phyloP scores from a whole-genome alignment of 73 alveolate species.

The Diophrys appendiculata region DNA sequence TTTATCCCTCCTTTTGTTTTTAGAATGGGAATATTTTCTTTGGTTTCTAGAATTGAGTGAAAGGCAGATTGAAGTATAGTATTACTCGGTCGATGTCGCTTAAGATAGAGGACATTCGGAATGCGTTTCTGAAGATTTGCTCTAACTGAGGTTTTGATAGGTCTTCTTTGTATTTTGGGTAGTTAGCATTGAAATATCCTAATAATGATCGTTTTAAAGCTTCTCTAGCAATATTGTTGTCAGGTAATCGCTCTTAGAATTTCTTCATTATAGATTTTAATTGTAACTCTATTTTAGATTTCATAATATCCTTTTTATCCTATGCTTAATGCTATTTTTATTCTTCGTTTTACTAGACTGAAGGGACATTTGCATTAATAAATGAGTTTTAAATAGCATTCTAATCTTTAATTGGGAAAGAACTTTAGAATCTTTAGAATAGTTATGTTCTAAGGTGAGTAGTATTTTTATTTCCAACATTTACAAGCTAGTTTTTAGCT shows the following conservation, averaged over 20 bases:
- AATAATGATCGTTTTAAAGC: slow-evolving; percentile 45
- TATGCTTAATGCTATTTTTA: not conserved
- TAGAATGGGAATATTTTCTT: slow-evolving; percentile 31
- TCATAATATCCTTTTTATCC: not conserved
- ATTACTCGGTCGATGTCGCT: slow-evolving; percentile 43
- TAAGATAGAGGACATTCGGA: slow-evolving; percentile 27
- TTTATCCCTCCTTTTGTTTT: slow-evolving; percentile 1
- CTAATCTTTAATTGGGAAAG: not conserved
- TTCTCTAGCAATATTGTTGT: slow-evolving; percentile 45
- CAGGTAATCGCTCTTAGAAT: slow-evolving; percentile 17
- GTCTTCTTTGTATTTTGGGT: slow-evolving; percentile 16
- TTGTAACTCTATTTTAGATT: slow-evolving; percentile 35
- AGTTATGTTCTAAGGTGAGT: slow-evolving; percentile 17
- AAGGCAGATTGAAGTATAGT: slow-evolving; percentile 57
- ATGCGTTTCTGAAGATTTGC: slow-evolving; percentile 25
- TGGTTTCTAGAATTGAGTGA: slow-evolving; percentile 21
- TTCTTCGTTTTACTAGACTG: not conserved
- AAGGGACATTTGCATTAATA: slow-evolving; percentile 1
- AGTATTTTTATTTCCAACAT: not conserved
- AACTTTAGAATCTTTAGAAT: not conserved
- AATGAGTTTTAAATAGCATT: not conserved
- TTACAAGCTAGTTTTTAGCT: not conserved
- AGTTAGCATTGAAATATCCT: slow-evolving; percentile 54
- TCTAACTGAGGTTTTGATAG: slow-evolving; percentile 15
- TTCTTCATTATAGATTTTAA: slow-evolving; percentile 37